Evolutionary conservation across 1,284 basidiomycete species (phyloP).

Genomic region (Sporisorium graminicola): DNA sequence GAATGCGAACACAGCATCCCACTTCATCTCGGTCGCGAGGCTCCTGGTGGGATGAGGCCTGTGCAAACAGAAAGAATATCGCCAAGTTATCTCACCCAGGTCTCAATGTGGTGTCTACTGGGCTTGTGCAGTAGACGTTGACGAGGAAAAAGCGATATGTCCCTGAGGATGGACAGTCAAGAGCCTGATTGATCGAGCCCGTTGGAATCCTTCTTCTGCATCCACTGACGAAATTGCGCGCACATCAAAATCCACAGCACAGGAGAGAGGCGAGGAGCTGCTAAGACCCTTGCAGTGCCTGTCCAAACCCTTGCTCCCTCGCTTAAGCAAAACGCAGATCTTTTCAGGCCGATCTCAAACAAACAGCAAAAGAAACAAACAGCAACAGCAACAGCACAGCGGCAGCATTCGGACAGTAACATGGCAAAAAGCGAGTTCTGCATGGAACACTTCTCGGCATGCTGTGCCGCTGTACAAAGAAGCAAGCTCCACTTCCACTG

Average conservation of each 20-base stretch:
- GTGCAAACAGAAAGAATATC: neutral
- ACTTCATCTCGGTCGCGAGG: neutral
- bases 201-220: neutral
- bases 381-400: neutral
- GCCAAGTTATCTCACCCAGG: neutral
- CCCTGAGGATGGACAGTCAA: constrained; percentile 3
- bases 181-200: neutral
- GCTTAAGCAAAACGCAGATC: constrained; percentile 5
- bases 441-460: neutral
- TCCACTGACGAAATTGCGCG: neutral
- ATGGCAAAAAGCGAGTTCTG: neutral
- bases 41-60: neutral
- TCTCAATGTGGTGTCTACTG: neutral
- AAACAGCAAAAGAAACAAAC: no score
- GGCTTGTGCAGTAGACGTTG: neutral
- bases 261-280: constrained; percentile 4
- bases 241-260: neutral
- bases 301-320: neutral
- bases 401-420: neutral
- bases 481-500: no score
- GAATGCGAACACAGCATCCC: neutral
- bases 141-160: constrained; percentile 1
- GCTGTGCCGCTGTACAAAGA: neutral
- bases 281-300: constrained; percentile 3
- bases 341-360: neutral